These are phyloP conservation scores for Boletus albobrunnescens DNA, from an alignment of 1,284 basidiomycete species.

Conservation along the genomic window DNA sequence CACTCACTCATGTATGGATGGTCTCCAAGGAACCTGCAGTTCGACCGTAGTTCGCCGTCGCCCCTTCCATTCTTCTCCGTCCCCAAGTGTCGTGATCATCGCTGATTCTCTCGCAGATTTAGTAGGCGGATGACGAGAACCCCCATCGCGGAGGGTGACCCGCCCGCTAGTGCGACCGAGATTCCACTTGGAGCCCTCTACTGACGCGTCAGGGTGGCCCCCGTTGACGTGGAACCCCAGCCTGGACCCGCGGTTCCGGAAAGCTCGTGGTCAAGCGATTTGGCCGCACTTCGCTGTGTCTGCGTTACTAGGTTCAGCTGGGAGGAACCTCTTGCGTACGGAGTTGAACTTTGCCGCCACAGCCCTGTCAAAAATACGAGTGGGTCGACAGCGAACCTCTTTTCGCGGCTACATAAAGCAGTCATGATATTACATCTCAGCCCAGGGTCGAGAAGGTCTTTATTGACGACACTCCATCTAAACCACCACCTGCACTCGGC, in stretches of 20 bases:
- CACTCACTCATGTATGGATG: no score
- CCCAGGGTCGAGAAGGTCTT: no score
- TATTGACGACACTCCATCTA: no score
- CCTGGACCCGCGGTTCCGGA: background rate
- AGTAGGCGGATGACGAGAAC: background rate
- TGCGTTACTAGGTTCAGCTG: background rate
- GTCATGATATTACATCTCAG: no score
- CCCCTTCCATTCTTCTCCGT: constrained; percentile 1
- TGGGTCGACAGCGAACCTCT: no score
- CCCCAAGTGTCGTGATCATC: background rate
- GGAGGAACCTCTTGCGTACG: background rate
- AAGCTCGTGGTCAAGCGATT: background rate
- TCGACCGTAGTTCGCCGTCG: constrained; percentile 2
- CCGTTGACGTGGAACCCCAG: background rate
- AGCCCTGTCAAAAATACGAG: no score
- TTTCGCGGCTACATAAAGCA: no score
- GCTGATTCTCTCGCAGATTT: background rate
- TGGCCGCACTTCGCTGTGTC: constrained; percentile 1
- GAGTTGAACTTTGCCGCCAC: background rate
- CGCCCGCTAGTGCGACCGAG: background rate
- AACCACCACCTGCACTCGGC: no score
- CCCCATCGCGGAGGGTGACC: background rate
- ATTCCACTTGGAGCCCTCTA: background rate
- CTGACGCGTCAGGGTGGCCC: background rate
- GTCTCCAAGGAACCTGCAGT: background rate